A percentile compares a stretch with the other conserved stretches of the same genome.
These are phyloP conservation scores for Ceratobasidium sp. DNA, from an alignment of 1,284 basidiomycete genomes.

Conservation along the genomic window DNA sequence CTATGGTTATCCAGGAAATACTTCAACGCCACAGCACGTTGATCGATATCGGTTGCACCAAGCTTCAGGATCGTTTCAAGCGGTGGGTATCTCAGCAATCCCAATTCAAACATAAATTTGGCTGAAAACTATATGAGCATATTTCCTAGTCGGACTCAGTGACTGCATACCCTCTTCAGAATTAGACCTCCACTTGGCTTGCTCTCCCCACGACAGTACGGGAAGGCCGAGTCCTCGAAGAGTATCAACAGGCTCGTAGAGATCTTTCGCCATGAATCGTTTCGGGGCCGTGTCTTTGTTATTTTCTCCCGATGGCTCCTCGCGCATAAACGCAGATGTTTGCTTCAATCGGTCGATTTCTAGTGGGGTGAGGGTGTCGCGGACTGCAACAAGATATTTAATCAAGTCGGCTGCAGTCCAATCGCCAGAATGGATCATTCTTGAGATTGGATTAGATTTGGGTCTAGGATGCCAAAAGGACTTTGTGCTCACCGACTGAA, in stretches of 20 bases:
- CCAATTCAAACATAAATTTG: conserved; percentile 82
- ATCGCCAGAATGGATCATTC: conserved; percentile 85
- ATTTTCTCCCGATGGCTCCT: conserved; percentile 52
- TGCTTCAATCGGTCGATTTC: conserved; percentile 78
- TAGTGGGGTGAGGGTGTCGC: conserved; percentile 67
- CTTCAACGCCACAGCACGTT: conserved; percentile 67
- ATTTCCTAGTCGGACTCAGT: conserved; percentile 12
- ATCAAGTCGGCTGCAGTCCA: conserved; percentile 82
- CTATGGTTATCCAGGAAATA: conserved; percentile 79
- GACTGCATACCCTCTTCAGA: conserved; percentile 79
- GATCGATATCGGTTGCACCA: conserved; percentile 57
- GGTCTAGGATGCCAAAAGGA: background rate
- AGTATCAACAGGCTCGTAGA: conserved; percentile 84
- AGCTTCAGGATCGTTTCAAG: conserved; percentile 71
- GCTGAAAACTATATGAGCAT: conserved; percentile 57
- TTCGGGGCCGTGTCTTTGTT: conserved; percentile 48
- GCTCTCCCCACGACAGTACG: conserved; percentile 85
- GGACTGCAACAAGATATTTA: conserved; percentile 89
- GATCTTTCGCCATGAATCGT: conserved; percentile 69
- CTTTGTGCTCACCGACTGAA: conserved; percentile 70
- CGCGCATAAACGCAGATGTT: conserved; percentile 83
- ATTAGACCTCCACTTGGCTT: conserved; percentile 75
- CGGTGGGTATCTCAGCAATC: conserved; percentile 76
- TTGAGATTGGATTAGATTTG: conserved; percentile 47
- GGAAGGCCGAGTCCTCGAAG: conserved; percentile 81